A percentile compares a stretch with the other conserved stretches of the same genome.
Conservation (phyloP, 805 yeast genomes). For the Dipodascus geniculatus region DNA sequence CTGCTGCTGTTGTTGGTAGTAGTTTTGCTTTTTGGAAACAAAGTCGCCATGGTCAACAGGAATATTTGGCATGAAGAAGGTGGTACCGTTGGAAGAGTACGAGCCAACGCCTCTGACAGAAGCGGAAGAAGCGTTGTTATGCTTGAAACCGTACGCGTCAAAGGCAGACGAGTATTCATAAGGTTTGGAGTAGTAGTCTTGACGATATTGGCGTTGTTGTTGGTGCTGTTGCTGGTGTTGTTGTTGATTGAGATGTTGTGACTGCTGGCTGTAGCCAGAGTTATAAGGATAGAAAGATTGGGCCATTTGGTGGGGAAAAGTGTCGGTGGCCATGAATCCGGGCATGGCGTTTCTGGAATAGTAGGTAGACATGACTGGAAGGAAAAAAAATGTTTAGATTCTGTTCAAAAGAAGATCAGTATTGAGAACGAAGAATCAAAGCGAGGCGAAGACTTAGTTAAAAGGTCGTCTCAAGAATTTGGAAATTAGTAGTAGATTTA, state of each 20-base stretch:
- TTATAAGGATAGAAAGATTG: constrained; percentile 1
- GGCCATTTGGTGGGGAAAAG: constrained; percentile 1
- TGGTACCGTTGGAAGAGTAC: constrained; percentile 12
- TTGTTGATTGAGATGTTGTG: not conserved
- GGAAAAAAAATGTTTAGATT: constrained; percentile 9
- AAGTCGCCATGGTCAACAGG: constrained; percentile 10
- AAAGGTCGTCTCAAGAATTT: constrained; percentile 14
- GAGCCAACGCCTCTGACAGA: constrained; percentile 2
- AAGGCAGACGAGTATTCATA: constrained; percentile 1
- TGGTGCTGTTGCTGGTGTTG: not conserved
- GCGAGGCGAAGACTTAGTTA: constrained; percentile 16
- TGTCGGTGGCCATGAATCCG: constrained; percentile 4
- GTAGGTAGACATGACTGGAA: constrained; percentile 11
- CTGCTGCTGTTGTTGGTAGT: not conserved
- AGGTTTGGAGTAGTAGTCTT: not conserved
- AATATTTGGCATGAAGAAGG: constrained; percentile 10
- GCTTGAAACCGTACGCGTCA: not conserved
- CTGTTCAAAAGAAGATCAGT: not conserved
- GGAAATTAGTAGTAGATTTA: not conserved
- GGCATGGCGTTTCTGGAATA: constrained; percentile 8
- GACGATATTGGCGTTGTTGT: constrained; percentile 2
- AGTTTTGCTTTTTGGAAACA: not conserved
- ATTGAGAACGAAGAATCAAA: not conserved
- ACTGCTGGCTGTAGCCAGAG: too few relatives aligned
- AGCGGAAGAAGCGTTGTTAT: not conserved